Evolutionary conservation across 78 protist species (phyloP), one percentile per base, ranked within the genome.

Genomic region (Chrysochromulina tobinii): DNA sequence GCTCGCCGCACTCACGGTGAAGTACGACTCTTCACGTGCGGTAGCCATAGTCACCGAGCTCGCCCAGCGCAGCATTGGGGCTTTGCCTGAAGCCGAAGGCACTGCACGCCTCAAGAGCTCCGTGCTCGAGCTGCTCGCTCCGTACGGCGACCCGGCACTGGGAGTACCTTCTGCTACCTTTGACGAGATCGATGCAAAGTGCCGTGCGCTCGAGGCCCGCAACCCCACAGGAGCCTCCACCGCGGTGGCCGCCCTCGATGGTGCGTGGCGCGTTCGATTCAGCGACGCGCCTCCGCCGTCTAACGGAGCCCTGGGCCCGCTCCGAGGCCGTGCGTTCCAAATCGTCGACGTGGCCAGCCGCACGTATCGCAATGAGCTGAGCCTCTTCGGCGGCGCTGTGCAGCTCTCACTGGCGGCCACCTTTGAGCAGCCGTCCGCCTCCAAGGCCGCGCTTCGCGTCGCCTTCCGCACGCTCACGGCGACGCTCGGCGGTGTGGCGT

Each of bases 281-380:
- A 17, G 27, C 18, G 18, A 75, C 83, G 83, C 83, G 83, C 83
- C 83, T 17, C 83, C 83, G 17, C 83, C 83, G 7, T 50, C 57
- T 0, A 75, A 75, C 57, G 83, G 83, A 8, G 83, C 83, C 25
- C 57, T 75, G 27, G 83, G 83, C 54, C 54, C 58, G 7, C 6
- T 75, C 21, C 23, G 20, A 2, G 83, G 83, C 83, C 58, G 3
- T 54, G 58, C 83, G 25, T 75, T 50, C 57, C 83, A 75, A 12
- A 38, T 3, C 27, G 83, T 59, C 64, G 7, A 12, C 12, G 12
- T 12, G 64, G 12, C 23, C 64, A 59, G 64, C 12, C 64, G 12
- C 7, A 59, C 64, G 64, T 59, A 59, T 12, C 23, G 7, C 23
- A 59, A 59, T 12, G 64, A 59, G 64, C 64, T 59, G 23, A 14